Percentiles rank a stretch among this genome's conserved stretches.
Conservation (phyloP, 2,329 filamentous ascomycete genomes). For the Pseudogymnoascus sp. region DNA sequence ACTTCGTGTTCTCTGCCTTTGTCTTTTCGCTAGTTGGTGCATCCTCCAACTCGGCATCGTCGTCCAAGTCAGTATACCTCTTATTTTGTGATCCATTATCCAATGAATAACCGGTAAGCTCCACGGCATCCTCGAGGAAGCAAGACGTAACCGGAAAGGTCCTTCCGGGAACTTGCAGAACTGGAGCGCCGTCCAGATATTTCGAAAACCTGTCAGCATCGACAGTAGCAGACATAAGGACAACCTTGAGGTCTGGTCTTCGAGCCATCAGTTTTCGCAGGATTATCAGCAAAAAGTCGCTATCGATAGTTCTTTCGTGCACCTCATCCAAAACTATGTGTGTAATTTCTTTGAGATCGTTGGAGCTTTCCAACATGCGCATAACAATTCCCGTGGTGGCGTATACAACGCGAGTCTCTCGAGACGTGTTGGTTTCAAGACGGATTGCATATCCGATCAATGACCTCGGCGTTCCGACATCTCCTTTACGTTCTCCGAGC, state of each 20-base stretch:
- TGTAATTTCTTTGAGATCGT: conserved; percentile 80
- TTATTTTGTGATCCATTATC: conserved; percentile 38
- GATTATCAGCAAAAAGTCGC: conserved; percentile 90
- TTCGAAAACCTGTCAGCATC: conserved; percentile 85
- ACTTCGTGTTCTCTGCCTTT: conserved; percentile 51
- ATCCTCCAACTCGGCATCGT: conserved; percentile 44
- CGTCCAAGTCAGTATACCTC: conserved; percentile 55
- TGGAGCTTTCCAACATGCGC: conserved; percentile 87
- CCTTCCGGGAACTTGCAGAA: conserved; percentile 83
- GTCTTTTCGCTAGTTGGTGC: conserved; percentile 39
- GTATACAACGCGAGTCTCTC: conserved; percentile 78
- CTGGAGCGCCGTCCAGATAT: conserved; percentile 77
- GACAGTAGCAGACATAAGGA: conserved; percentile 96
- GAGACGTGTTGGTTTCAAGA: conserved; percentile 76
- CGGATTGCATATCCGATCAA: conserved; percentile 92
- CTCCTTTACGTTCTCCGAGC: conserved; percentile 73
- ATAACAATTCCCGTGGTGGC: conserved; percentile 92
- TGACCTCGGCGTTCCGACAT: conserved; percentile 74
- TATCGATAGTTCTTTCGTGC: conserved; percentile 92
- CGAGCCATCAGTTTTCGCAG: conserved; percentile 71
- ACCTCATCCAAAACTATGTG: conserved; percentile 97
- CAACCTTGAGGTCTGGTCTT: conserved; percentile 77
- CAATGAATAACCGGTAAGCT: conserved; percentile 67
- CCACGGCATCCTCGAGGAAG: conserved; percentile 88
- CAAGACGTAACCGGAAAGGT: conserved; percentile 86